Percentiles rank a stretch among this genome's conserved stretches.
phyloP scores from a whole-genome alignment of 1,284 basidiomycete species.

The Pholiota adiposa region DNA sequence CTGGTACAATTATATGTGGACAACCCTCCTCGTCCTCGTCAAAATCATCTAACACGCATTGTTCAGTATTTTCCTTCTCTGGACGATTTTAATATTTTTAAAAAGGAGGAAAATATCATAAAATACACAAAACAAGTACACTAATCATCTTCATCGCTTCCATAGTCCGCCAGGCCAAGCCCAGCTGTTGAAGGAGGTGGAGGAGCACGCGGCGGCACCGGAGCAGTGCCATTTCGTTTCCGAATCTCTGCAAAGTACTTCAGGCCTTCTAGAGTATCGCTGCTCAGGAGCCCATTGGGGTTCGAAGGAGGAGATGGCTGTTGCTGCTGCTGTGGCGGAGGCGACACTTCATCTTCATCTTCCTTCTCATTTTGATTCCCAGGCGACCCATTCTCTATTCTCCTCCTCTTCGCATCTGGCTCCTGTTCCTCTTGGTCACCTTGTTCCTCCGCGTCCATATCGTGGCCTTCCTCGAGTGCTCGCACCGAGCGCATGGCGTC shows the following conservation, averaged over 20 bases:
- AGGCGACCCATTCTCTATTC: slow-evolving; percentile 18
- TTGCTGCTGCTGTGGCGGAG: slow-evolving; percentile 28
- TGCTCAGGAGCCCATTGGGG: slow-evolving; percentile 65
- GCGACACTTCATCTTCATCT: slow-evolving; percentile 13
- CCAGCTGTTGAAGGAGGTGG: slow-evolving; percentile 43
- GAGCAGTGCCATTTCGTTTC: slow-evolving; percentile 51
- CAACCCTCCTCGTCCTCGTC: neutral
- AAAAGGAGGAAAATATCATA: neutral
- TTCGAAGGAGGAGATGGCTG: slow-evolving; percentile 26
- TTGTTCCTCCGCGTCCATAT: slow-evolving; percentile 51
- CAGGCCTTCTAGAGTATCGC: slow-evolving; percentile 84
- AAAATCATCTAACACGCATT: neutral
- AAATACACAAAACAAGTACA: slow-evolving; percentile 10
- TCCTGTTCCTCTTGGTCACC: slow-evolving; percentile 39
- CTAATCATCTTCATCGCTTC: slow-evolving; percentile 75
- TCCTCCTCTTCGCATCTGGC: slow-evolving; percentile 43
- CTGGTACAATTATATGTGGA: slow-evolving; percentile 6
- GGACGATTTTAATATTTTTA: too few species aligned
- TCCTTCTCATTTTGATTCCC: slow-evolving; percentile 1
- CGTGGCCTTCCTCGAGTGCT: slow-evolving; percentile 83
- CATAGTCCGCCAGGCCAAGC: slow-evolving; percentile 71
- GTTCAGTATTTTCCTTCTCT: too few species aligned
- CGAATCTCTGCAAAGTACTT: slow-evolving; percentile 86
- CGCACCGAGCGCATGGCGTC: slow-evolving; percentile 84
- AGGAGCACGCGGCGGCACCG: slow-evolving; percentile 34